Base-by-base conservation (phyloP, 176 grass and related monocot species). In the Triticum urartu region DNA sequence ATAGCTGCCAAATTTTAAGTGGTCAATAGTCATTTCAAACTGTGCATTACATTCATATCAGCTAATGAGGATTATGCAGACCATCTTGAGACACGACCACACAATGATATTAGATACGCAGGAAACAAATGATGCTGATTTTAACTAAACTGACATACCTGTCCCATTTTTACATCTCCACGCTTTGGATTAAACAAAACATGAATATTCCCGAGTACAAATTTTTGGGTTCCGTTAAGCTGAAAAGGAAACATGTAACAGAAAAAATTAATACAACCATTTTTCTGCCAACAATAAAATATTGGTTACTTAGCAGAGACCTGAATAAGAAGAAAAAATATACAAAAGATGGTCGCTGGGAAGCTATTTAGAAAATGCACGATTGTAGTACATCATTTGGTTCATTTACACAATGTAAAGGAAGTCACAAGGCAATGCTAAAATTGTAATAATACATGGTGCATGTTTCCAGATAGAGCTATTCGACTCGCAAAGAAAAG, bases 151-250 rank as follows among this genome's bases (percentile, higher is more conserved):
- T 36, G 40, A 36, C 84, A 84, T 89, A 98, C 96, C 96, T 95
- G 96, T n/a, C 88, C 95, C 68, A 98, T 71, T 77, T 98, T 98
- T 87, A 98, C 62, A 89, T 98, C 96, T 39, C 93, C 96, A n/a
- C 91, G 86, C 81, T 85, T 92, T 69, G 96, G 96, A 84, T 86
- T 95, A 88, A 94, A 98, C 14, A 98, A 79, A 74, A 95, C 91
- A 86, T 98, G 96, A 74, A 95, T 98, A 90, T 98, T 98, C 56
- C 96, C 93, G 0, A 94, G 48, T 28, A 95, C 86, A 70, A 98
- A 86, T 62, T 88, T 89, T n/a, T 68, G 89, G 84, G 83, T 52
- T 84, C 87, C 59, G 73, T 87, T 75, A 83, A 89, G 79, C 91
- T 90, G 81, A 90, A 81, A 77, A 64, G 3, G 56, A 84, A 61